phyloP scores from a whole-genome alignment of 169 alveolate genomes.

The Cryptosporidium muris region DNA sequence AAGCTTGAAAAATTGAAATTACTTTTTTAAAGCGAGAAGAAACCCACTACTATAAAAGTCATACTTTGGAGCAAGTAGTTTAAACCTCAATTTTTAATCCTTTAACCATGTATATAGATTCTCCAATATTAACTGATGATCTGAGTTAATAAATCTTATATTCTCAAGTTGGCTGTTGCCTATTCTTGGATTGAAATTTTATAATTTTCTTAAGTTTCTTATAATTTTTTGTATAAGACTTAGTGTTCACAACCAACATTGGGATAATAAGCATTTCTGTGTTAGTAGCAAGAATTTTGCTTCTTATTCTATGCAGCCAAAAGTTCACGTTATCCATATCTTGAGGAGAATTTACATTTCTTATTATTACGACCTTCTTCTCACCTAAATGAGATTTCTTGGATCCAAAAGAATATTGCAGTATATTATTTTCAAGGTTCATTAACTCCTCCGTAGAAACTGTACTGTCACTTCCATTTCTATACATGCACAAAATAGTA shows the following conservation, averaged over 20 bases:
- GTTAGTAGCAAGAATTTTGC: slow-evolving; percentile 36
- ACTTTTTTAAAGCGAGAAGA: too few relatives aligned
- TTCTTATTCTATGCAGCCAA: slow-evolving; percentile 39
- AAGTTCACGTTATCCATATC: slow-evolving; percentile 57
- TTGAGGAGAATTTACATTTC: slow-evolving; percentile 56
- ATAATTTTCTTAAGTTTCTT: slow-evolving; percentile 38
- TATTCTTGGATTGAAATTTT: slow-evolving; percentile 34
- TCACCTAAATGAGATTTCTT: slow-evolving; percentile 24
- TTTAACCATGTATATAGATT: too few relatives aligned
- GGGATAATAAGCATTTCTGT: slow-evolving; percentile 57
- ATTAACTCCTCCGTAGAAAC: slow-evolving; percentile 29
- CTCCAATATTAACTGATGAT: too few relatives aligned
- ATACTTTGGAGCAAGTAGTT: too few relatives aligned
- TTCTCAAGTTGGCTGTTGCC: background rate
- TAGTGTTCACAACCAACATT: slow-evolving; percentile 37
- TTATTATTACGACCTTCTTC: slow-evolving; percentile 33
- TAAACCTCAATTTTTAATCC: too few relatives aligned
- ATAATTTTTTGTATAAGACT: slow-evolving; percentile 46
- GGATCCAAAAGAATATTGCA: slow-evolving; percentile 3
- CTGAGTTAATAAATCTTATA: background rate
- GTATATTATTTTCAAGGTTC: slow-evolving; percentile 19
- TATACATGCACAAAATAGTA: slow-evolving; percentile 40
- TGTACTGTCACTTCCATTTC: slow-evolving; percentile 32
- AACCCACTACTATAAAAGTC: too few relatives aligned
- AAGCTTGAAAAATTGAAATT: too few relatives aligned